A percentile compares a stretch with the other conserved stretches of the same genome.
phyloP scores from a whole-genome alignment of 306 rosid genomes.

The Hippophae tibetana region DNA sequence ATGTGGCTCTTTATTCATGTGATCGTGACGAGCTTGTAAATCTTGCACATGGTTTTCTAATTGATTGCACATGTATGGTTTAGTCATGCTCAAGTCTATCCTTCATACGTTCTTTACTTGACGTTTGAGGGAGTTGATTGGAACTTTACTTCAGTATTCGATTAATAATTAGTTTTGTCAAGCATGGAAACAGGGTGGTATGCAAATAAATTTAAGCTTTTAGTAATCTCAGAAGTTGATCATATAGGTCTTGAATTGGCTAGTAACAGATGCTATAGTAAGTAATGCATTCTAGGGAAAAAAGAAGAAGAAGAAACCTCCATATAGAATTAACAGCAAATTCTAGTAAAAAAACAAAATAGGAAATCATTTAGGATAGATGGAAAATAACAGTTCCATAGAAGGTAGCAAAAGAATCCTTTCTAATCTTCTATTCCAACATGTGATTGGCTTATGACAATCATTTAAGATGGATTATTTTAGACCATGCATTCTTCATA shows the following conservation, averaged over 20 bases:
- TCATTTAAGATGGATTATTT: conserved; percentile 43
- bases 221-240: no score
- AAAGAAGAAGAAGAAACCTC: background rate
- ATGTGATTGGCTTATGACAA: conserved; percentile 23
- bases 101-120: no score
- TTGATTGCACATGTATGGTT: no score
- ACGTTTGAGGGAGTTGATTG: no score
- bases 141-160: no score
- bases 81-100: no score
- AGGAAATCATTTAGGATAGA: conserved; percentile 21
- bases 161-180: no score
- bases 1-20: no score
- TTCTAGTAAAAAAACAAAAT: conserved; percentile 8
- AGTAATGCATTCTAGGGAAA: background rate
- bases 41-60: no score
- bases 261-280: background rate
- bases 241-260: background rate
- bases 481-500: conserved; percentile 21
- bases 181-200: no score
- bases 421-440: conserved; percentile 15
- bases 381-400: conserved; percentile 5
- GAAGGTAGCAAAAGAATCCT: conserved; percentile 16
- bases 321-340: background rate
- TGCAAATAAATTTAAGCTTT: no score
- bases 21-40: no score